Evolutionary conservation across 352 stramenopile species (phyloP).

Genomic region (Blastocystis sp.): DNA sequence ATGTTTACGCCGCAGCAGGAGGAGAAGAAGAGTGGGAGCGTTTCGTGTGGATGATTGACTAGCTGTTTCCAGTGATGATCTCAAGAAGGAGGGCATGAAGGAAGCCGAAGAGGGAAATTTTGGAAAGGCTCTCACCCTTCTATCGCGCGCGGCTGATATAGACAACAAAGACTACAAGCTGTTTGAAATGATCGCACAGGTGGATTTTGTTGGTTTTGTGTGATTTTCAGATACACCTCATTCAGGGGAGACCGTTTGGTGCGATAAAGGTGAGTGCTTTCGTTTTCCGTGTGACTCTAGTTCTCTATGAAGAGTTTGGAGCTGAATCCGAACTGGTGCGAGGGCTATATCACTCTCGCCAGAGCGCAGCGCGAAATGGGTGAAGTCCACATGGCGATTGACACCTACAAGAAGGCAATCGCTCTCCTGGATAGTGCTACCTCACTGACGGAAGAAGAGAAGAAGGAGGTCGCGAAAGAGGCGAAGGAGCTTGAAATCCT

Average conservation of each 20-base stretch:
- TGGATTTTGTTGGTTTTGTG: background rate
- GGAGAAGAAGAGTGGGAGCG: background rate
- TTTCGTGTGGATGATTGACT: background rate
- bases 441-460: slow-evolving; percentile 48
- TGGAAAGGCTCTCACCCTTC: slow-evolving; percentile 25
- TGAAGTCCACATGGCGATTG: slow-evolving; percentile 35
- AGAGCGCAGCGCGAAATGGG: slow-evolving; percentile 62
- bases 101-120: slow-evolving; percentile 56
- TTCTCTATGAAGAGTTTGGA: slow-evolving; percentile 39
- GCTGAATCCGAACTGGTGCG: slow-evolving; percentile 62
- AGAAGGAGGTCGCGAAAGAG: slow-evolving; percentile 31
- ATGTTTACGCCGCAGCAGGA: background rate
- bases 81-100: slow-evolving; percentile 21
- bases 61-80: slow-evolving; percentile 22
- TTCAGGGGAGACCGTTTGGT: slow-evolving; percentile 47
- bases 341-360: slow-evolving; percentile 51
- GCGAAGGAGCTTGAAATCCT: slow-evolving; percentile 17
- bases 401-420: slow-evolving; percentile 60
- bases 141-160: slow-evolving; percentile 37
- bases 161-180: slow-evolving; percentile 66
- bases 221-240: slow-evolving; percentile 50
- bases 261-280: slow-evolving; percentile 35
- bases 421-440: background rate
- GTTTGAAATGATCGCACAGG: slow-evolving; percentile 66
- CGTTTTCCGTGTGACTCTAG: background rate